Evolutionary conservation across 139 green algal genomes (phyloP), one percentile per base, ranked within the genome.

Genomic region (Picochlorum costavermella): DNA sequence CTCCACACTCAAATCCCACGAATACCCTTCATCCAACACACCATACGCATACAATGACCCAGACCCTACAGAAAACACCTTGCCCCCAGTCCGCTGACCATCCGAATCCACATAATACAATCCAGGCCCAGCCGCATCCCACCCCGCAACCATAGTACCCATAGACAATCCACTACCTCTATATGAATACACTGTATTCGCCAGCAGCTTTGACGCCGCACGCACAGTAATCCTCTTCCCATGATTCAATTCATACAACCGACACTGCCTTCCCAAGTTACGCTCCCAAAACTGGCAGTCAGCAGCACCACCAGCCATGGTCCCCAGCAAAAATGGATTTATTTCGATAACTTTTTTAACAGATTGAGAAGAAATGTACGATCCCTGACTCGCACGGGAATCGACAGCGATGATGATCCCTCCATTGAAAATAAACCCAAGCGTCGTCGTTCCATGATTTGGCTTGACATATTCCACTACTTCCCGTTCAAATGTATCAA

Each of bases 301-400:
- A 16, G 92, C 93, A 8, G 94, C 94, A 50, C 92, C 94, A 61
- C 94, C 94, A 33, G 94, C 94, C 93, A 99, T 99, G 20, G 94
- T 99, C 17, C 93, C 94, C 51, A 99, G 78, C 31, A 99, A 76
- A 79, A 86, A 98, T 10, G 86, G 87, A 74, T 99, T 99, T 79
- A 98, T 99, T 75, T 98, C 91, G 44, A 99, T 97, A 2, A 99
- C 91, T 71, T 98, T 98, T 79, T 98, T 96, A 37, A 96, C 89
- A 2, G 90, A 95, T 64, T 98, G 92, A 1, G 90, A 96, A 3
- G 89, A 96, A 48, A 99, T 96, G 73, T 98, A 99, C 23, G 87
- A 88, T n/a, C 94, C 94, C 82, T 94, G 90, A 26, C 84, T 95
- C 28, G 94, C 94, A 12, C 94, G 82, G 0, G 94, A 99, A 71